phyloP scores from a whole-genome alignment of 2,329 filamentous ascomycete species.

The Aspergillus piperis region DNA sequence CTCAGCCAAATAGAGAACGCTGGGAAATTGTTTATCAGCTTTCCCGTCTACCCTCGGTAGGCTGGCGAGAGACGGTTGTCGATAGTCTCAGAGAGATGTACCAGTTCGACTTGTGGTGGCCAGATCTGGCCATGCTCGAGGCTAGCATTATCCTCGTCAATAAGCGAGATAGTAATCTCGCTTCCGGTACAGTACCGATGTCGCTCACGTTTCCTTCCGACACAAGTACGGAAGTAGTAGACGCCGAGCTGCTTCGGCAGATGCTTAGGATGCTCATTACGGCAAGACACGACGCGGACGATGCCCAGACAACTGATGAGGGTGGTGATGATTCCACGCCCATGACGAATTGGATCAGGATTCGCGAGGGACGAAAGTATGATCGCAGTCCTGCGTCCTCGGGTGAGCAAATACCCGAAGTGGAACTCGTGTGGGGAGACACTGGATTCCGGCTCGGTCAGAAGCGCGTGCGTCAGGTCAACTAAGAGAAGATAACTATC shows the following conservation, averaged over 20 bases:
- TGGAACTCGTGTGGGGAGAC: background rate
- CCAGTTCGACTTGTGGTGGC: background rate
- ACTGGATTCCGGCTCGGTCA: background rate
- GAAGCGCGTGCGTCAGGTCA: background rate
- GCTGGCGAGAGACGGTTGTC: background rate
- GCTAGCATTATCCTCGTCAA: background rate
- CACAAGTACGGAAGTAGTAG: background rate
- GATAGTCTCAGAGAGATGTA: background rate
- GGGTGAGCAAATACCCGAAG: background rate
- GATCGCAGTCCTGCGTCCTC: background rate
- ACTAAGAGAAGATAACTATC: background rate
- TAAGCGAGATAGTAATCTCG: background rate
- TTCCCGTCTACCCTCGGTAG: background rate
- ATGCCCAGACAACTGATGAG: background rate
- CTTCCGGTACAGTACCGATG: background rate
- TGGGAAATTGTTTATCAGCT: slow-evolving; percentile 24
- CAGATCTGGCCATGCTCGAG: background rate
- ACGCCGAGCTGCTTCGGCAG: background rate
- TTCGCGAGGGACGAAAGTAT: background rate
- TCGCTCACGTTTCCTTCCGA: no score
- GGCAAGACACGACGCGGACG: background rate
- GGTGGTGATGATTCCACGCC: no score
- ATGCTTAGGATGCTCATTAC: background rate
- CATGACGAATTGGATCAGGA: background rate
- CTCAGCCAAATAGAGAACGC: slow-evolving; percentile 21